phyloP scores from a whole-genome alignment of 495 filamentous ascomycete genomes.

The Podospora bellae-mahoneyi region DNA sequence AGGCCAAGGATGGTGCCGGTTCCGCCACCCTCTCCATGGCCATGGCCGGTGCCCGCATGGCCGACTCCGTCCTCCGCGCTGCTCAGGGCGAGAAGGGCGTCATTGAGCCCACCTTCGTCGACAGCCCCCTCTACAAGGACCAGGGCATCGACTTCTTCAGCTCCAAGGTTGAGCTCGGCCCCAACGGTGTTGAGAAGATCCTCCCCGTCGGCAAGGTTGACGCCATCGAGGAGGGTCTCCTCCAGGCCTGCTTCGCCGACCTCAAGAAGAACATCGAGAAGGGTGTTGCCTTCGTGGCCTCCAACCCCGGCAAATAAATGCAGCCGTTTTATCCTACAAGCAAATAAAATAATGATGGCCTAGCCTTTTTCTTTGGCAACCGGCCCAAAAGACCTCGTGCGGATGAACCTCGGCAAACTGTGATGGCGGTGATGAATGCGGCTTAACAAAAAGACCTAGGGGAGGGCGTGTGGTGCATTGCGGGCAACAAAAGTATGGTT shows the following conservation, averaged over 20 bases:
- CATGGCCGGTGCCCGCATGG: conserved; percentile 93
- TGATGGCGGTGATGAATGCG: not conserved
- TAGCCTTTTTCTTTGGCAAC: not conserved
- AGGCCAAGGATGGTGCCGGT: conserved; percentile 93
- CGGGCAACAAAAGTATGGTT: conserved; percentile 4
- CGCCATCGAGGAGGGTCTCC: conserved; percentile 79
- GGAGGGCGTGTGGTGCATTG: not conserved
- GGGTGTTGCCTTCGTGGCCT: conserved; percentile 50
- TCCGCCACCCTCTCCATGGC: conserved; percentile 98
- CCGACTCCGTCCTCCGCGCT: conserved; percentile 89
- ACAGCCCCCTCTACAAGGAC: conserved; percentile 96
- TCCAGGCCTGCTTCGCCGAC: conserved; percentile 79
- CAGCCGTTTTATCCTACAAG: not conserved
- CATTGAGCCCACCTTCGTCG: conserved; percentile 93
- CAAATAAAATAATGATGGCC: not conserved
- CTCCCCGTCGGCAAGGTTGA: conserved; percentile 76
- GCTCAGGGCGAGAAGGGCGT: conserved; percentile 92
- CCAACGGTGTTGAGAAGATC: conserved; percentile 93
- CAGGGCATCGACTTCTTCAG: conserved; percentile 95
- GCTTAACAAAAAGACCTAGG: not conserved
- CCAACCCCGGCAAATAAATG: conserved; percentile 54
- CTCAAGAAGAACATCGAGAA: conserved; percentile 75
- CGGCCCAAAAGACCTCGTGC: not conserved
- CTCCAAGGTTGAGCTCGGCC: conserved; percentile 88
- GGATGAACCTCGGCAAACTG: not conserved